Evolutionary conservation across 495 filamentous ascomycete species (phyloP), one percentile per base, ranked within the genome.

Genomic region (Aspergillus conjunctus): DNA sequence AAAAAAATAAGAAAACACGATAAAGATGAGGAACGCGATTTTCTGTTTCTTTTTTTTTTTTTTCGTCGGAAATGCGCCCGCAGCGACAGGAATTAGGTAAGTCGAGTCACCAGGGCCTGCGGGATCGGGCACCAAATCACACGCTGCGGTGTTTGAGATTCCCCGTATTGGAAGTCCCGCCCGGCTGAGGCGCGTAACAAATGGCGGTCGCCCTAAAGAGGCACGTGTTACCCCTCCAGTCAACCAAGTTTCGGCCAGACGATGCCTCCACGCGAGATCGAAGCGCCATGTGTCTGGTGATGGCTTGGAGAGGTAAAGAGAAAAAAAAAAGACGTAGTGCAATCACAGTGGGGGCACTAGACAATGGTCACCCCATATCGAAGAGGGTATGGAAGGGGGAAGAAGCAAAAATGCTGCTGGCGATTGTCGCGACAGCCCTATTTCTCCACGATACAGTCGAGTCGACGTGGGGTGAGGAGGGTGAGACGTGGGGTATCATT

Each of bases 71-170:
- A 55, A 60, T 56, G 64, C 64, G 63, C 66, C 66, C 60, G 61
- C 58, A 55, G 63, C 63, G 63, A 68, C 57, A 14, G 31, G 30
- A 68, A 68, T 68, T 63, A 68, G 32, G 48, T 68, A 65, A 68
- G 58, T 18, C 45, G 20, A 43, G 45, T 55, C 32, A 50, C 56
- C 60, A 62, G 60, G 60, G 5, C 2, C 62, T 52, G 62, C 56
- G 9, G 55, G 3, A 20, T 65, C 54, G 63, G 63, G 59, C 63
- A 66, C 49, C 58, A 58, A 60, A 64, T 61, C 44, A 54, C 43
- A 57, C 33, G 51, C 53, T 41, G 34, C 41, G 34, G 48, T 12
- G 57, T 18, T 22, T 32, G 20, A 22, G 45, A 49, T 43, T 55
- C 32, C 34, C 52, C 39, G 54, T 54, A 48, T 46, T 50, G 58